Evolutionary conservation across 257 asterid genomes (phyloP).

Genomic region (Henckelia pumila): DNA sequence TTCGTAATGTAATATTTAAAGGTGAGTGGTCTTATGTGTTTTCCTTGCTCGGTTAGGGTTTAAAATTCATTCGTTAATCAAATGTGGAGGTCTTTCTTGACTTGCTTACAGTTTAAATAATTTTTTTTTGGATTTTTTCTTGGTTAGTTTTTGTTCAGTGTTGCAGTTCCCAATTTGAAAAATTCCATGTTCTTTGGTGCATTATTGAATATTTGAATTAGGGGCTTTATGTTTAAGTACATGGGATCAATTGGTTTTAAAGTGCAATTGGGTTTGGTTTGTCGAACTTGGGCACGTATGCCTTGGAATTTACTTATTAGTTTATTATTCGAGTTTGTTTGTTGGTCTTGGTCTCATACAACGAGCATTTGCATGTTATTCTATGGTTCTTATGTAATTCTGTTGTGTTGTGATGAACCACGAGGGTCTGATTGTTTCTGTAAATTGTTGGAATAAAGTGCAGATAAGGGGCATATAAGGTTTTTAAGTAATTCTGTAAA

Average conservation of each 20-base stretch:
- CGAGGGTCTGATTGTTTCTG: neutral
- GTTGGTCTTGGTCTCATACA: neutral
- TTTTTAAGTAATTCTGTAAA: no score
- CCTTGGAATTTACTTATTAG: neutral
- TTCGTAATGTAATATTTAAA: neutral
- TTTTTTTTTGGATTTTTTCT: neutral
- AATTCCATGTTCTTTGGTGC: constrained; percentile 13
- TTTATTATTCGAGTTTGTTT: neutral
- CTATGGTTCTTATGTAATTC: no score
- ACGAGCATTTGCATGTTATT: neutral
- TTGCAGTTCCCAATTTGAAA: neutral
- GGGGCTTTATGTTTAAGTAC: neutral
- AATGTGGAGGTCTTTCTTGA: neutral
- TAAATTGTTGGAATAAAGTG: neutral
- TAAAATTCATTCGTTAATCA: neutral
- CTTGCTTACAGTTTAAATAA: neutral
- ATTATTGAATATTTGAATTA: constrained; percentile 21
- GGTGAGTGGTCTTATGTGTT: neutral
- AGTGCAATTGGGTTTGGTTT: constrained; percentile 2
- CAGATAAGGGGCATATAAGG: neutral
- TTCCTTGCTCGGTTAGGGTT: neutral
- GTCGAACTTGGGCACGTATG: neutral
- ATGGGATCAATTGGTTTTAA: no score
- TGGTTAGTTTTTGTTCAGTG: constrained; percentile 1
- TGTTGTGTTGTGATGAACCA: neutral